phyloP scores from a whole-genome alignment of 345 rosid genomes.

The Syzygium grande region DNA sequence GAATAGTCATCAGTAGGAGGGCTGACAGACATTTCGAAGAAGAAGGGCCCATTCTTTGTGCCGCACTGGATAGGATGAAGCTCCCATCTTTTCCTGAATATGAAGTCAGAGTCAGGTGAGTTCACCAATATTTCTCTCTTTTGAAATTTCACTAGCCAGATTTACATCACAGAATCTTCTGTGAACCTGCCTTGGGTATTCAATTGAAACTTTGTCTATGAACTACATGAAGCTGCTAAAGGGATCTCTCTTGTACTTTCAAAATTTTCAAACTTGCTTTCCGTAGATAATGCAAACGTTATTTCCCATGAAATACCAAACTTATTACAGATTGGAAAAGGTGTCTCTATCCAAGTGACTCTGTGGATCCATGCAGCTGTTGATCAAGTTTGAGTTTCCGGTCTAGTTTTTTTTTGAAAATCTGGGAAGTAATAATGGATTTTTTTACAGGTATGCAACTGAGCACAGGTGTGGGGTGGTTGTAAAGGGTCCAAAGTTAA shows the following conservation, averaged over 20 bases:
- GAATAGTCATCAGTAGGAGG: constrained; percentile 74
- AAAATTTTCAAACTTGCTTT: neutral
- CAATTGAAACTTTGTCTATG: neutral
- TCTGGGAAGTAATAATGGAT: neutral
- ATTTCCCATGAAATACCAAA: neutral
- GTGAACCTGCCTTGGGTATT: neutral
- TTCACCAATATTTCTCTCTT: neutral
- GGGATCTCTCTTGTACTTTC: neutral
- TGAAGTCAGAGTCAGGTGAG: constrained; percentile 91
- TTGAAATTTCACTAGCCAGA: neutral
- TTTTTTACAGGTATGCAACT: constrained; percentile 70
- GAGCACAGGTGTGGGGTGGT: constrained; percentile 98
- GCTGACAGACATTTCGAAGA: constrained; percentile 98
- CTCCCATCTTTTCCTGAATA: constrained; percentile 81
- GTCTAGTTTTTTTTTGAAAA: neutral
- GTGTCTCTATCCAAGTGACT: neutral
- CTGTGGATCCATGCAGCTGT: neutral
- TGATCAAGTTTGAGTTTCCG: neutral
- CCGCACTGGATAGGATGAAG: constrained; percentile 86
- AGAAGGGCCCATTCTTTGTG: constrained; percentile 93
- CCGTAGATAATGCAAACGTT: neutral
- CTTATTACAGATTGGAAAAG: neutral
- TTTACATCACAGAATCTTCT: neutral
- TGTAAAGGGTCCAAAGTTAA: constrained; percentile 83
- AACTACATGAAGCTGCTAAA: neutral